Percentiles rank a stretch among this genome's conserved stretches.
phyloP scores from a whole-genome alignment of 495 filamentous ascomycete species.

The Aspergillus nidulans region DNA sequence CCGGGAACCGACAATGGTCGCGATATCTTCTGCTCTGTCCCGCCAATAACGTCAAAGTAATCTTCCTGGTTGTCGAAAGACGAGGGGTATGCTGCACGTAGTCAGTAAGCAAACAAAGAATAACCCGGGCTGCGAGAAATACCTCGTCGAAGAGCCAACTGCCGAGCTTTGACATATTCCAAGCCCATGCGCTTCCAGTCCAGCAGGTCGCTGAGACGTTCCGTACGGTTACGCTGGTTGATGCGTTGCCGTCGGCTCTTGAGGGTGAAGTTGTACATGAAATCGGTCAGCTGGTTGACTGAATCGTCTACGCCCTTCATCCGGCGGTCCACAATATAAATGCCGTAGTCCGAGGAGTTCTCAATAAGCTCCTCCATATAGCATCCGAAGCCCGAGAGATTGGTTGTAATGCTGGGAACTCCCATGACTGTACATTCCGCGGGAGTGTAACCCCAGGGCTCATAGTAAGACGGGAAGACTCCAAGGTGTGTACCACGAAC shows the following conservation, averaged over 20 bases:
- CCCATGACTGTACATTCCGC: conserved; percentile 99
- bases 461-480: conserved; percentile 96
- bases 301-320: conserved; percentile 96
- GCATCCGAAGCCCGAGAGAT: conserved; percentile 94
- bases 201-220: conserved; percentile 86
- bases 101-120: neutral
- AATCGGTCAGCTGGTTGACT: conserved; percentile 86
- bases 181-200: conserved; percentile 99
- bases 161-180: conserved; percentile 97
- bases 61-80: conserved; percentile 76
- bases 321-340: conserved; percentile 96
- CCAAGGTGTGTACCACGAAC: conserved; percentile 94
- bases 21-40: conserved; percentile 86
- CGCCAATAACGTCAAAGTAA: conserved; percentile 77
- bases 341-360: conserved; percentile 95
- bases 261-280: conserved; percentile 92
- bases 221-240: conserved; percentile 97
- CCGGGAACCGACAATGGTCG: conserved; percentile 91
- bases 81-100: conserved; percentile 67
- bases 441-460: conserved; percentile 98
- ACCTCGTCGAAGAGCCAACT: conserved; percentile 83
- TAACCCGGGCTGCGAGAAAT: neutral
- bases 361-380: conserved; percentile 99
- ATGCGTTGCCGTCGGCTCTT: conserved; percentile 96
- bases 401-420: conserved; percentile 96